Conservation (phyloP, 768 basidiomycete species). For the Pluteus cervinus region DNA sequence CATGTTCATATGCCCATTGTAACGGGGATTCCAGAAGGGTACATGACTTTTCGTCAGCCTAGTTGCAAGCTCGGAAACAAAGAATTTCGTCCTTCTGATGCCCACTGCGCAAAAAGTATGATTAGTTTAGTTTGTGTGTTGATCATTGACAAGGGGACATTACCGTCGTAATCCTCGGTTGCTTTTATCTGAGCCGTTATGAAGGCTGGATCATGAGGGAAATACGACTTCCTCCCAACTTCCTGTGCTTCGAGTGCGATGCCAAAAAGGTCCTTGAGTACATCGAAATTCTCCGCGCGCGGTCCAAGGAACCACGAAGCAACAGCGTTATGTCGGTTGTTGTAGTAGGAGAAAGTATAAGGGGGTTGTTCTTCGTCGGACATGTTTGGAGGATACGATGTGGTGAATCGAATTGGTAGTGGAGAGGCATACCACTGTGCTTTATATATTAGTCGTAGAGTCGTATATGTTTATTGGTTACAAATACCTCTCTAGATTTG, state of each 20-base stretch:
- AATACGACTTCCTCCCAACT: slow-evolving; percentile 18
- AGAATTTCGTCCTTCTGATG: not conserved
- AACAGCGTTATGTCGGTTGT: slow-evolving; percentile 20
- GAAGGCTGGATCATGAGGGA: slow-evolving; percentile 24
- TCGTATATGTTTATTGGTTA: too few relatives aligned
- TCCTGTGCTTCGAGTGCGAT: slow-evolving; percentile 16
- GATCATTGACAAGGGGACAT: too few relatives aligned
- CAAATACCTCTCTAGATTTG: too few relatives aligned
- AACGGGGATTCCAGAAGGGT: slow-evolving; percentile 13
- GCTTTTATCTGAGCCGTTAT: slow-evolving; percentile 11
- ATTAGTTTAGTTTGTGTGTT: not conserved
- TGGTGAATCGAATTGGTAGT: too few relatives aligned
- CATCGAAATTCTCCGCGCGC: slow-evolving; percentile 27
- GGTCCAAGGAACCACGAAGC: slow-evolving; percentile 35
- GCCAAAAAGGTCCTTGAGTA: slow-evolving; percentile 20
- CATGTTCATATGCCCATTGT: slow-evolving; percentile 11
- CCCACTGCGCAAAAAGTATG: not conserved
- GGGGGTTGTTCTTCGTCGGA: too few relatives aligned
- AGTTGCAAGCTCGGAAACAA: not conserved
- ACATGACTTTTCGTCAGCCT: slow-evolving; percentile 2
- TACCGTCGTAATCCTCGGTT: slow-evolving; percentile 6
- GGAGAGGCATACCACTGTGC: too few relatives aligned
- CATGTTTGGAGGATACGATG: too few relatives aligned
- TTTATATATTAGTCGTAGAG: too few relatives aligned
- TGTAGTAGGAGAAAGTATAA: too few relatives aligned